Evolutionary conservation across 768 basidiomycete genomes (phyloP), one percentile per base, ranked within the genome.

Genomic region (Solioccasus polychromus): DNA sequence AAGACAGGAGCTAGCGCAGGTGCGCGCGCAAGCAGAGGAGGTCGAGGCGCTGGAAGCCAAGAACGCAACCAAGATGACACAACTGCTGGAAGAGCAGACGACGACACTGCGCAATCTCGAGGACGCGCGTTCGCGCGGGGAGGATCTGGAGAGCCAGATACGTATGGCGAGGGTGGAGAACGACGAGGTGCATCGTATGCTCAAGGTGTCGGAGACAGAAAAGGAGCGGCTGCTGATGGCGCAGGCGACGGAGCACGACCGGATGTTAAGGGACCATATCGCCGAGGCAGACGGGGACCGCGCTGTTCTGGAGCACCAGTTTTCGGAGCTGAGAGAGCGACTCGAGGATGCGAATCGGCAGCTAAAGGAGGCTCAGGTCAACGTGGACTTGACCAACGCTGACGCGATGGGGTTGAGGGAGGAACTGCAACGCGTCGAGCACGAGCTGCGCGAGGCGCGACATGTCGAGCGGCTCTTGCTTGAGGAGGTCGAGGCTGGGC

Each of bases 211-310:
- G 3, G 75, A 80, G 32, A 66, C 65, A 51, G 92, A 96, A 68
- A 90, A 91, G 66, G 92, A 95, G 45, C 71, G 83, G 18, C 70
- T 91, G 14, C 67, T 92, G 45, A 79, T 75, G 32, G 76, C 73
- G 3, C 89, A 92, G 60, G 85, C 87, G 7, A 80, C 78, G 12
- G 88, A 76, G 57, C 74, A 82, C 45, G 82, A 85, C 47, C 69
- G 77, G 26, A 64, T 74, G 35, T 80, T 96, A 51, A 79, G 91
- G 2, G 92, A 96, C 61, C 88, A 93, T 56, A 85, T 88, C 44
- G 88, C 88, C 3, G 94, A 98, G 64, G 89, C 92, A 12, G 92
- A 96, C 58, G 89, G 92, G 1, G 93, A 97, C 63, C 80, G 92
- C 8, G 92, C 93, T 1, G 91, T 95, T 12, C 72, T 96, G 36